Base-by-base conservation (phyloP, 768 basidiomycete genomes). In the Tulasnella sp. region DNA sequence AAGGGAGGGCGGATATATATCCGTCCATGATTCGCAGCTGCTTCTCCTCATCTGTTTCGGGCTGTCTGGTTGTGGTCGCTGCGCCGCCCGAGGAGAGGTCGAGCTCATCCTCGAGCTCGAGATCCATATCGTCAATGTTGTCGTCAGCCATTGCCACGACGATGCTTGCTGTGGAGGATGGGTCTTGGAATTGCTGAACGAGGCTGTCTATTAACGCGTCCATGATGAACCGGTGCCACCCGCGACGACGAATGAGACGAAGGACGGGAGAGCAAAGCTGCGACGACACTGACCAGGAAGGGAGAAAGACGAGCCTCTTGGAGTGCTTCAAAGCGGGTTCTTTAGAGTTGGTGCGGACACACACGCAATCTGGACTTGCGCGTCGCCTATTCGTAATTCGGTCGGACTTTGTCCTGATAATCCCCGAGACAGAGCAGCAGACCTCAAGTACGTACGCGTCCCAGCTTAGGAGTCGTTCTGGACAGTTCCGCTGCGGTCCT, bases 61-160 rank as follows among this genome's bases (percentile, higher is more conserved):
- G 70, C 39, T 44, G 67, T 37, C 40, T 69, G 16, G 74, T 44
- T 20, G 51, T 7, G 37, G 74, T 39, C 26, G 46, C 46, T 61
- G 29, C 55, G n/a, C n/a, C 32, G 46, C 39, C 69, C 29, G 75
- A 37, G 26, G 83, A 82, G 77, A 86, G 86, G 20, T 83, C 85
- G 57, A 85, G 82, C 48, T 79, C 80, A 70, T 85, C 85, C 71
- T 85, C 83, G 70, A 82, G 72, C 57, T 87, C 86, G 4, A 86
- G 86, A 75, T 86, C 86, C 51, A 86, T 84, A 51, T 89, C 82
- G 67, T 88, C 86, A 42, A 88, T 83, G 75, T 88, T 88, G 81
- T 90, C 90, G 73, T 90, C 89, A 57, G 91, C 90, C 90, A 91
- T 89, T 74, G 57, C 79, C 42, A 72, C 75, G n/a, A 29, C 15